Percentiles rank a stretch among this genome's conserved stretches.
These are phyloP conservation scores for Aspergillus cejpii DNA, from an alignment of 2,329 filamentous ascomycete genomes.

Conservation along the genomic window DNA sequence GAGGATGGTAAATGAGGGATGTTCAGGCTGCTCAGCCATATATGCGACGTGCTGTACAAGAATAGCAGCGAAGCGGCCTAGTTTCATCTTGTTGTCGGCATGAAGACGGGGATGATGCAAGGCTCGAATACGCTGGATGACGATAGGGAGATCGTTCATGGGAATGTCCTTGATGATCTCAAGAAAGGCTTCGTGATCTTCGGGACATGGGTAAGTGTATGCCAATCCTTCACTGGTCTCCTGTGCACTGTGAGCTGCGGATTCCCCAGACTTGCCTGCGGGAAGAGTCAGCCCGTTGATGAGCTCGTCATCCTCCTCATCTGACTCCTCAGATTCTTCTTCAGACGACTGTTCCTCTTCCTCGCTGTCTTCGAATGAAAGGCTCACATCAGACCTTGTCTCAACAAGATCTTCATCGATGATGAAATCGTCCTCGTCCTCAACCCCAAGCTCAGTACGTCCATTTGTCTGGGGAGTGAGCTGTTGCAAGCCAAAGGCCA, in stretches of 20 bases:
- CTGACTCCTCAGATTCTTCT: constrained; percentile 50
- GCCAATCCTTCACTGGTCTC: constrained; percentile 53
- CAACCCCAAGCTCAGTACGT: constrained; percentile 57
- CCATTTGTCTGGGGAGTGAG: constrained; percentile 30
- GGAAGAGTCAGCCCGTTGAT: constrained; percentile 57
- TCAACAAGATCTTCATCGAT: constrained; percentile 85
- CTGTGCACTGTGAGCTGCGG: constrained; percentile 38
- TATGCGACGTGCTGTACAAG: constrained; percentile 53
- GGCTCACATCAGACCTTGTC: constrained; percentile 57
- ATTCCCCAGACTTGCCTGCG: constrained; percentile 13
- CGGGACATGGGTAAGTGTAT: constrained; percentile 80
- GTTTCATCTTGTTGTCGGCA: constrained; percentile 75
- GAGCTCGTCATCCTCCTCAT: constrained; percentile 61
- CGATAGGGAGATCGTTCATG: constrained; percentile 61
- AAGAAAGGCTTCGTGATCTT: constrained; percentile 67
- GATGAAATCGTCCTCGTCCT: constrained; percentile 90
- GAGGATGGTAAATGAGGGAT: constrained; percentile 58
- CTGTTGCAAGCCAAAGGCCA: constrained; percentile 57
- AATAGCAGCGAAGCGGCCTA: constrained; percentile 50
- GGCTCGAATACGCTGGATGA: constrained; percentile 83
- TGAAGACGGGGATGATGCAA: constrained; percentile 86
- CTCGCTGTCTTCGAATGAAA: constrained; percentile 38
- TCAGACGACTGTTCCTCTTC: constrained; percentile 55
- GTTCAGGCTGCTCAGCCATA: constrained; percentile 46
- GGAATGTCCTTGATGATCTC: constrained; percentile 57